Base-by-base conservation (phyloP, 2,329 filamentous ascomycete genomes). In the Colletotrichum orbiculare region DNA sequence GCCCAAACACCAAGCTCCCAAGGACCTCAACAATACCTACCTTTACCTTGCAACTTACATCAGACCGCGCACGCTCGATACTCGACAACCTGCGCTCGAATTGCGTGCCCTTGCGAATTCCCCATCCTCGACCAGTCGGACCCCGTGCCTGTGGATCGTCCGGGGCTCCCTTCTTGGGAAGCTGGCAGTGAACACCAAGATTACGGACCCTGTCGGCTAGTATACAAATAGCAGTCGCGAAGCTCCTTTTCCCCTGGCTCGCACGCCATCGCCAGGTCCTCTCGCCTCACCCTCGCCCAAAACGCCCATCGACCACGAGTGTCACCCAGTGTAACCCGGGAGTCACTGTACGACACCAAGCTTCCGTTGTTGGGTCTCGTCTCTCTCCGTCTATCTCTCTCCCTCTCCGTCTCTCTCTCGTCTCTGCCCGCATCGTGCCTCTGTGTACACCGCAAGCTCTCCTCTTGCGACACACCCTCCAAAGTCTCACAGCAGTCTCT, bases 201-300 rank as follows among this genome's bases (percentile, higher is more conserved):
- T 17, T 12, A 25, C 25, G 25, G 25, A 25, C 25, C 25, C 4
- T 25, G 25, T 15, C 47, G 47, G 52, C 52, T 53, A 65, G 42
- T 17, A 46, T 60, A 17, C 15, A 41, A 57, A 15, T 42, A 62
- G 52, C 41, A 17, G 39, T 45, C 47, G 53, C 62, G 52, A 65
- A 56, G 52, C 58, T 45, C 54, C 38, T 41, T 46, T 53, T 66
- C 58, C 59, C 63, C 63, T 63, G 63, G 47, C 63, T 66, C 59
- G 64, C 64, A 66, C 64, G 64, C 60, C 64, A 66, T 66, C 64
- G 60, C 60, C 64, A 65, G 64, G 60, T 25, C 60, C 50, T 64
- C 64, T 66, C 50, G 45, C 60, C 64, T 66, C 64, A 66, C 64
- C 60, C 45, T 45, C 60, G 54, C 49, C 52, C 52, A 62, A 53